Evolutionary conservation across 495 filamentous ascomycete genomes (phyloP), one percentile per base, ranked within the genome.

Genomic region (Amniculicola lignicola): DNA sequence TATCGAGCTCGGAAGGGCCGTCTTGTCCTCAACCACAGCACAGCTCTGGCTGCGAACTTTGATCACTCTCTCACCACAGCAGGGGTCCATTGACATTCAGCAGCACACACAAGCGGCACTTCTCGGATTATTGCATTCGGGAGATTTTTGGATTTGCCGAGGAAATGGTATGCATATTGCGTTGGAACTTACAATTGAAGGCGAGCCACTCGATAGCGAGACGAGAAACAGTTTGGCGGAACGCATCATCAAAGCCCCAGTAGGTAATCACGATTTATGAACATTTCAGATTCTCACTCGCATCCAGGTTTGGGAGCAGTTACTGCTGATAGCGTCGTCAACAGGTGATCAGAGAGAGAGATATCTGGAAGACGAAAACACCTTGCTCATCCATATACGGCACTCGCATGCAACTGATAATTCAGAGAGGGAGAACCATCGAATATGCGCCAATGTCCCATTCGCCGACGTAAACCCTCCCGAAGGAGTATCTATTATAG

Each of bases 1-100:
- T 25, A 22, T 66, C 11, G 57, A 67, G 35, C 50, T 70, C 14
- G 68, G 68, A 53, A 57, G 54, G 10, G 50, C 62, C 5, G 57
- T 58, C 50, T 45, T 71, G 7, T 49, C 41, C 43, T 65, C 59
- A 35, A 35, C 56, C 7, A 51, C 46, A 15, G 37, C 57, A 0
- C 23, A 50, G 15, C 64, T 70, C 16, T 47, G 38, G 38, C 31
- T 66, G 15, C 29, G 38, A 6, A 62, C 58, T 38, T 52, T 54
- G 44, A 59, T 59, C 38, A 59, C 62, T 35, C 18, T 61, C 39
- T 63, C 59, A 49, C 36, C 54, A 23, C 38, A 39, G 27, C 50
- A 59, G 27, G 24, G 29, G 14, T 43, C 39, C 18, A 52, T 38
- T 57, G 28, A 63, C 35, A 31, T 63, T 6, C 39, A 51, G 28